phyloP scores from a whole-genome alignment of 2,329 filamentous ascomycete species.

The Colletotrichum liriopes region DNA sequence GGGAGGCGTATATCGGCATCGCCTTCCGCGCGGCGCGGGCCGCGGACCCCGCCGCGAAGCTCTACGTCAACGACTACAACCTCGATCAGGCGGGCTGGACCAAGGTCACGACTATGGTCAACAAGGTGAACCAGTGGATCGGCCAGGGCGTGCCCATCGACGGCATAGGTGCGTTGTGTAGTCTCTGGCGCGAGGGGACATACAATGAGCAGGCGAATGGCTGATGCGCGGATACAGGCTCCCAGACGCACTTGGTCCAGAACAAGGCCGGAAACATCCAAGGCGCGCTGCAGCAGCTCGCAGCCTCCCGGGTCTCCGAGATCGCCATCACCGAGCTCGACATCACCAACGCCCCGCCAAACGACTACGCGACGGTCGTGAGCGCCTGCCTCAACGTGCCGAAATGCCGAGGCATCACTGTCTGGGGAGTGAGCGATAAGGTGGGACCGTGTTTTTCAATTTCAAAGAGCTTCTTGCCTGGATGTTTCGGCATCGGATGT shows the following conservation, averaged over 20 bases:
- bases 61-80: constrained; percentile 85
- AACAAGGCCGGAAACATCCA: constrained; percentile 62
- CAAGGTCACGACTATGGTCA: constrained; percentile 71
- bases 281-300: constrained; percentile 67
- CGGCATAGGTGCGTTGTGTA: constrained; percentile 63
- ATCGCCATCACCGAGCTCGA: constrained; percentile 79
- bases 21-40: constrained; percentile 78
- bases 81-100: constrained; percentile 72
- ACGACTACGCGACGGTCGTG: constrained; percentile 71
- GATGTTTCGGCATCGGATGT: no score
- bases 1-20: constrained; percentile 78
- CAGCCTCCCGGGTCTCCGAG: constrained; percentile 64
- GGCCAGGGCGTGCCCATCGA: constrained; percentile 75
- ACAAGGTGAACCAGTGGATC: constrained; percentile 75
- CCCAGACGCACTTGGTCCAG: constrained; percentile 68
- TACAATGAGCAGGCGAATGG: neutral
- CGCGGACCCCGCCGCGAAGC: constrained; percentile 76
- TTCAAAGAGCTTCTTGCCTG: no score
- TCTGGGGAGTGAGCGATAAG: constrained; percentile 69
- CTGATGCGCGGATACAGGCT: constrained; percentile 49
- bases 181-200: no score
- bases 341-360: constrained; percentile 70
- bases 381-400: constrained; percentile 71
- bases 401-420: constrained; percentile 77
- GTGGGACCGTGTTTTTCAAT: constrained; percentile 40